Percentiles rank a stretch among this genome's conserved stretches.
phyloP scores from a whole-genome alignment of 2,329 filamentous ascomycete species.

The Phaeomoniella chlamydospora region DNA sequence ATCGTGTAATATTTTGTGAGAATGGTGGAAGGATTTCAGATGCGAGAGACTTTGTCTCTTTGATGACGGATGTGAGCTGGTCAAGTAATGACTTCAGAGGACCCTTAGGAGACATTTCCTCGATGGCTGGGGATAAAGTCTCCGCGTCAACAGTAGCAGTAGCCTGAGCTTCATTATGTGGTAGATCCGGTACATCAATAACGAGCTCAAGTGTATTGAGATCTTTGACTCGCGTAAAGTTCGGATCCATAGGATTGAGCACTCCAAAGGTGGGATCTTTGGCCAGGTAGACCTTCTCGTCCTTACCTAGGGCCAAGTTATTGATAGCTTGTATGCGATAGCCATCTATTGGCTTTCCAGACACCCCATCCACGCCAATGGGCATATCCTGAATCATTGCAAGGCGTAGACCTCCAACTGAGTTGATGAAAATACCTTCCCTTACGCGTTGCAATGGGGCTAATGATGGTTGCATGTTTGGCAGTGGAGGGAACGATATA shows the following conservation, averaged over 20 bases:
- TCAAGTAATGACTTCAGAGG: background rate
- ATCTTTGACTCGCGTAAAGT: slow-evolving; percentile 69
- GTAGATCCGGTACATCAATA: slow-evolving; percentile 33
- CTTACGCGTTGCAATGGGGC: slow-evolving; percentile 40
- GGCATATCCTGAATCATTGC: slow-evolving; percentile 33
- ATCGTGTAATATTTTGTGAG: slow-evolving; percentile 10
- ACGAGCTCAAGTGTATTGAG: slow-evolving; percentile 59
- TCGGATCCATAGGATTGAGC: slow-evolving; percentile 51
- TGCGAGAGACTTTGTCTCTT: slow-evolving; percentile 4
- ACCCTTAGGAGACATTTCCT: slow-evolving; percentile 6
- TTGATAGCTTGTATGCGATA: slow-evolving; percentile 62
- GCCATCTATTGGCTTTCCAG: slow-evolving; percentile 14
- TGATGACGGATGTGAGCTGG: background rate
- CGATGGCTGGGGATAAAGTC: slow-evolving; percentile 4
- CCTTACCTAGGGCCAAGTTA: slow-evolving; percentile 65
- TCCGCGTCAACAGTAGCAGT: slow-evolving; percentile 2
- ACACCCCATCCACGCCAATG: slow-evolving; percentile 11
- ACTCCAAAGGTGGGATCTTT: slow-evolving; percentile 62
- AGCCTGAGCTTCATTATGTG: background rate
- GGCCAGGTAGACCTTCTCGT: slow-evolving; percentile 73
- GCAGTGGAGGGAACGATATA: slow-evolving; percentile 47
- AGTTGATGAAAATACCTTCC: slow-evolving; percentile 46
- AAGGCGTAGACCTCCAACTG: slow-evolving; percentile 42
- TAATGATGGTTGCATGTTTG: slow-evolving; percentile 29
- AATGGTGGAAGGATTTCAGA: background rate